Base-by-base conservation (phyloP, 2,329 filamentous ascomycete species). In the Westerdykella sp. region DNA sequence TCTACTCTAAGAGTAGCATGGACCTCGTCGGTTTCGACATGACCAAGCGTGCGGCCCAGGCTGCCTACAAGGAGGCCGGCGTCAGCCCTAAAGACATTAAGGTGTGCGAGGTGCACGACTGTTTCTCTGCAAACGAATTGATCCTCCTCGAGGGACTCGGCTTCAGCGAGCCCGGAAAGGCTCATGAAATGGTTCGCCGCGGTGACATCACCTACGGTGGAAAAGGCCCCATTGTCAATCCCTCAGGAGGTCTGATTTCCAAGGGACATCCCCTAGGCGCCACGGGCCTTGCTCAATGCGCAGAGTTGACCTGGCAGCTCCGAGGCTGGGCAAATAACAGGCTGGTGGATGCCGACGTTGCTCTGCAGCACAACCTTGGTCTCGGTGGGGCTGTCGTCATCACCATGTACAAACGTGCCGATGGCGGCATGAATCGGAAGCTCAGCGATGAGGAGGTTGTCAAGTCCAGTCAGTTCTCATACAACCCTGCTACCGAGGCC, bases 251-350 rank as follows among this genome's bases (percentile, higher is more conserved):
- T 1, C 78, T 96, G 39, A 96, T 96, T 60, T 91, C 85, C 51
- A 97, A 96, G 73, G 91, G 91, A 14, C 91, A 96, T 67, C 91
- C 91, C 0, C 80, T 97, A 3, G 91, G 91, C 15, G 91, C 91
- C 0, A 95, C 87, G 1, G 91, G 91, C 14, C 77, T 97, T 40
- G 91, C 91, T 10, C 91, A 97, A 71, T 95, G 89, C 62, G 87
- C 91, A 11, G 91, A 97, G 71, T 72, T 97, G 22, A 86, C 91
- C 23, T 97, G 91, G 91, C 91, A 96, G 62, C 74, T 97, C 50
- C 79, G 91, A 50, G 91, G 91, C 14, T 96, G 90, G 91, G 91
- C 91, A 18, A 95, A 93, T 69, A 96, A 95, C 72, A 77, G 91
- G 32, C 71, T 82, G 12, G 77, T 84, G 0, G 72, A 79, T 9